Evolutionary conservation across 2,329 filamentous ascomycete genomes (phyloP), one percentile per base, ranked within the genome.

Genomic region (Ceratocystis papillata): DNA sequence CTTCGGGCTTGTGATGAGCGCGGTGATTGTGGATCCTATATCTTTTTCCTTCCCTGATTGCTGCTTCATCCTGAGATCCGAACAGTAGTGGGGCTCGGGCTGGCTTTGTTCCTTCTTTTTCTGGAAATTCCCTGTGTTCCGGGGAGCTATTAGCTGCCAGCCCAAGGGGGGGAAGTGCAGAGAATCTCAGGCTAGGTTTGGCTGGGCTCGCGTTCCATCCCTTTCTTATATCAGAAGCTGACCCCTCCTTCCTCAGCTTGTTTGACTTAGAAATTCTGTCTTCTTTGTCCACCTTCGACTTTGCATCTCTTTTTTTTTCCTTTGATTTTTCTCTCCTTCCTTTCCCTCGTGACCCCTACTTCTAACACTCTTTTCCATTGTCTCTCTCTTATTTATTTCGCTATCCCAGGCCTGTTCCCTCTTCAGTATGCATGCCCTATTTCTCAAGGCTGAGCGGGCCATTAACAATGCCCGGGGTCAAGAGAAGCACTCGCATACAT

Each of bases 401-500:
- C 45, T 48, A 20, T 12, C 3, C 22, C 25, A 50, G 22, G 20
- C 20, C 20, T 20, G 45, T 48, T 22, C 17, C 17, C 46, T 57
- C 22, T 30, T 17, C 7, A 62, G 17, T 15, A 68, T 67, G 67
- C 67, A 68, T 20, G 65, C 67, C 17, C 78, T 82, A 69, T 75
- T 80, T 67, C 76, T 75, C 65, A 79, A 80, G 71, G 74, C 79
- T 65, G 78, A 78, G 69, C 71, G 75, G 53, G 75, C 63, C 30
- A 28, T 69, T 10, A 65, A 57, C 61, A 65, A 55, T n/a, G 66
- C 64, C 65, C 71, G 77, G 46, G 75, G 74, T 55, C 73, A 75
- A 44, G 77, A 79, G 66, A 73, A 74, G 55, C 79, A 79, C 66
- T 79, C 79, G 30, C 78, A 80, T 68, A 77, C 78, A 5, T 73